Evolutionary conservation across 2,329 filamentous ascomycete species (phyloP), one percentile per base, ranked within the genome.

Genomic region (Pyricularia sp.): DNA sequence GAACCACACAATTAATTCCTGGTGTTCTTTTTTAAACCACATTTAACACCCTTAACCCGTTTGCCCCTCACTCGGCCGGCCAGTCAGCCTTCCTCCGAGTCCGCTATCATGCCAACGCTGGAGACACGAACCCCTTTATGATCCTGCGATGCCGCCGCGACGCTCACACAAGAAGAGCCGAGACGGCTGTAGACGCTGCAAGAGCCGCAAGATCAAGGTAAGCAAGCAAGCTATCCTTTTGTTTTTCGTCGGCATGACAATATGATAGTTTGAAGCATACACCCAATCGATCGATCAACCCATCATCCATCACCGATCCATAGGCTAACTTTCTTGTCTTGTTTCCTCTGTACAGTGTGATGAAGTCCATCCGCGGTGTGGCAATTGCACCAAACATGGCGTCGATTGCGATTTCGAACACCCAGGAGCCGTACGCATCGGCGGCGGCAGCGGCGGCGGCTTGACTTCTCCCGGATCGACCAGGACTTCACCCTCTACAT

Each of bases 161-260:
- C 83, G 88, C 76, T 89, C 88, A 61, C 89, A 91, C 78, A 91
- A 89, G 76, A 91, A 90, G 80, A 90, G 87, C 69, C 84, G 89
- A 72, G 85, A 88, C 67, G 89, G 89, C 64, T 91, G 89, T 73
- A 82, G 84, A 71, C 81, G 86, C 70, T 91, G 89, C 78, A 91
- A 91, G 79, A 81, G 82, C 69, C 82, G 89, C 71, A 91, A 91
- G 78, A 90, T 91, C 75, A 91, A 91, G 85, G 88, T 89, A 78
- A 66, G 72, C 28, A 36, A 36, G 33, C 33, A 36, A 36, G 33
- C 33, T 36, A 14, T 36, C n/a, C 5, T 33, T 20, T 12, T 6
- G n/a, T 12, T 1, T 28, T 59, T 36, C 25, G 25, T 25, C 23
- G 25, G 65, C 36, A 17, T 50, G 33, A 31, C 25, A n/a, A 5